These are phyloP conservation scores for Cichorium intybus DNA, from an alignment of 140 eudicot genomes.

Conservation along the genomic window DNA sequence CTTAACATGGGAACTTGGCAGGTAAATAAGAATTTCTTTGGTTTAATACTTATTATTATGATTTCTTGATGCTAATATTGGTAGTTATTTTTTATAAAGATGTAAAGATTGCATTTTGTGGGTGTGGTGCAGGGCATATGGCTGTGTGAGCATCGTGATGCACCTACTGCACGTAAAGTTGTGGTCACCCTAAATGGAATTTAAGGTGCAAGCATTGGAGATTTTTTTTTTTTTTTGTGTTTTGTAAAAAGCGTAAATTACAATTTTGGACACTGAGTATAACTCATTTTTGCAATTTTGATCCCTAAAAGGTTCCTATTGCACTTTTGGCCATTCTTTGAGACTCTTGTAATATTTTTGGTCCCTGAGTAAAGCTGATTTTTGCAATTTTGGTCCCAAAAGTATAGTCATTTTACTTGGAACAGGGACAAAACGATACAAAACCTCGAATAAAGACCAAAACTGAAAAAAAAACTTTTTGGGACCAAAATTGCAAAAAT, in stretches of 20 bases:
- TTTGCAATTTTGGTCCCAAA: too few species aligned
- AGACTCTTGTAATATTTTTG: too few species aligned
- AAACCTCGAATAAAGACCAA: too few species aligned
- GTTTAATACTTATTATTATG: not conserved
- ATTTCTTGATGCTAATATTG: not conserved
- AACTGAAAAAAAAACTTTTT: too few species aligned
- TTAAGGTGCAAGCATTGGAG: conserved; percentile 15
- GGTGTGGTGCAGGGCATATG: conserved; percentile 78
- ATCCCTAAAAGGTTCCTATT: too few species aligned
- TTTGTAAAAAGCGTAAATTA: too few species aligned
- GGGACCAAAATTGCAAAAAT: not conserved
- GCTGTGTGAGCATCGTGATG: conserved; percentile 98
- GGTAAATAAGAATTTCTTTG: conserved; percentile 33
- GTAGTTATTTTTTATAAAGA: not conserved
- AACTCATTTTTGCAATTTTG: not conserved
- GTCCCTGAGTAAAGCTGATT: too few species aligned
- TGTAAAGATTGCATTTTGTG: conserved; percentile 1
- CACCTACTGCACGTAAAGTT: conserved; percentile 76
- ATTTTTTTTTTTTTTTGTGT: too few species aligned
- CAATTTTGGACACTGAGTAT: not conserved
- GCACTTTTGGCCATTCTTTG: too few species aligned
- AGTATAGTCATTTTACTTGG: not conserved
- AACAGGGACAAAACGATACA: too few species aligned
- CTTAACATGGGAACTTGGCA: conserved; percentile 99
- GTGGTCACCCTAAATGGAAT: conserved; percentile 92